phyloP scores from a whole-genome alignment of 1,284 basidiomycete genomes.

The Papiliotrema nemorosa region DNA sequence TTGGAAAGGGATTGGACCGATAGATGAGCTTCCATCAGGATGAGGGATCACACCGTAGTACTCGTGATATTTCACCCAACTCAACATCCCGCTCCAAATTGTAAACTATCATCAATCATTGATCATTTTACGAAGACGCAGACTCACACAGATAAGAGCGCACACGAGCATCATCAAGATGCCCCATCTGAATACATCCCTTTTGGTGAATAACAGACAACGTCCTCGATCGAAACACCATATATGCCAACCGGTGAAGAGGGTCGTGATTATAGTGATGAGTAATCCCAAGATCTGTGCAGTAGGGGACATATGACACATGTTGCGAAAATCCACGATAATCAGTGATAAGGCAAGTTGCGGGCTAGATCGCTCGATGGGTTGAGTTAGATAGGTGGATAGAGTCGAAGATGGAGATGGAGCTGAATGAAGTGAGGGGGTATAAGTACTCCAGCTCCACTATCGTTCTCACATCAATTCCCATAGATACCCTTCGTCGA shows the following conservation, averaged over 20 bases:
- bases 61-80: constrained; percentile 25
- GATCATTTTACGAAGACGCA: no score
- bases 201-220: constrained; percentile 21
- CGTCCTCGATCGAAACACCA: constrained; percentile 27
- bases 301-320: constrained; percentile 36
- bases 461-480: no score
- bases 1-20: constrained; percentile 22
- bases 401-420: background rate
- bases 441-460: no score
- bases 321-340: no score
- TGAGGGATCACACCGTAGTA: constrained; percentile 22
- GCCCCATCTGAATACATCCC: constrained; percentile 27
- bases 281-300: constrained; percentile 24
- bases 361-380: no score
- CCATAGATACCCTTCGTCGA: no score
- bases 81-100: constrained; percentile 23
- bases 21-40: constrained; percentile 9
- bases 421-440: no score
- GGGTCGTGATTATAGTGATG: constrained; percentile 17
- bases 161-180: constrained; percentile 14
- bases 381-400: background rate
- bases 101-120: constrained; percentile 14
- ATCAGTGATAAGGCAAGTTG: no score
- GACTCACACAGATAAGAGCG: constrained; percentile 12
- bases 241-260: constrained; percentile 32